phyloP scores from a whole-genome alignment of 129 eudicot genomes.

The Saposhnikovia divaricata region DNA sequence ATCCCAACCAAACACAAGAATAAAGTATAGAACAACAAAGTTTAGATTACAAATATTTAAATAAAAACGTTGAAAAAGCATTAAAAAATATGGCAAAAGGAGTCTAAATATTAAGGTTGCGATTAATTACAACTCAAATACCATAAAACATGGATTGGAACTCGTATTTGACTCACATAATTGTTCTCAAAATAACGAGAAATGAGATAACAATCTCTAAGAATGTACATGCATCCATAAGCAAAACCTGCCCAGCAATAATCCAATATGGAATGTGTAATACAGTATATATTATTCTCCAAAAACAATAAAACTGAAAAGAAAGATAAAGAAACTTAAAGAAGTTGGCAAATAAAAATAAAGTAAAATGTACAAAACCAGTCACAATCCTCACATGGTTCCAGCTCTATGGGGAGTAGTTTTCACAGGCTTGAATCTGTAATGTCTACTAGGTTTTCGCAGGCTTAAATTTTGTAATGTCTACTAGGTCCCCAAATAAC shows the following conservation, averaged over 20 bases:
- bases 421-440: slow-evolving; percentile 62
- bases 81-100: not conserved
- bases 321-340: not conserved
- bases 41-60: too few relatives aligned
- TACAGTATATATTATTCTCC: not conserved
- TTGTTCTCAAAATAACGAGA: not conserved
- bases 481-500: slow-evolving; percentile 90
- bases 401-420: slow-evolving; percentile 53
- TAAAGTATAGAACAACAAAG: too few relatives aligned
- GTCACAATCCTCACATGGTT: slow-evolving; percentile 41
- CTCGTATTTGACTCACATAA: not conserved
- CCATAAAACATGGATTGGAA: not conserved
- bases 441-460: slow-evolving; percentile 56
- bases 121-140: not conserved
- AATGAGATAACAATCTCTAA: not conserved
- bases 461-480: slow-evolving; percentile 67
- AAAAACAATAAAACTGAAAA: not conserved
- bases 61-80: not conserved
- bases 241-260: not conserved
- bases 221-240: not conserved
- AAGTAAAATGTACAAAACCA: slow-evolving; percentile 3
- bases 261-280: not conserved
- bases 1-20: too few relatives aligned
- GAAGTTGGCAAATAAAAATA: not conserved
- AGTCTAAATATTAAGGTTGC: not conserved